Percentiles rank a stretch among this genome's conserved stretches.
phyloP scores from a whole-genome alignment of 2,329 filamentous ascomycete genomes.

The Lecanoromycetidae sp. region DNA sequence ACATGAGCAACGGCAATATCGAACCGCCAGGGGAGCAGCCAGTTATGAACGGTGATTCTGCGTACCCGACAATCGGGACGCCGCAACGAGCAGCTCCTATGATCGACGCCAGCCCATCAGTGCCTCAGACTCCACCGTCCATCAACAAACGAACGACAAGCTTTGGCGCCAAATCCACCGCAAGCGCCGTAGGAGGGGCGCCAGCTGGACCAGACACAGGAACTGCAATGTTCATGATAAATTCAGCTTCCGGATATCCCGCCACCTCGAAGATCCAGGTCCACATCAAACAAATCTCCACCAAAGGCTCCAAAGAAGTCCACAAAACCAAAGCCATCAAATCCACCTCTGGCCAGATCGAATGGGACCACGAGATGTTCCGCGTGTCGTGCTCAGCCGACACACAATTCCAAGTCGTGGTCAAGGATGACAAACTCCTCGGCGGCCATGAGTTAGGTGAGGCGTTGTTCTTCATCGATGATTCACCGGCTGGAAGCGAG shows the following conservation, averaged over 20 bases:
- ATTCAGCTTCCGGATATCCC: slow-evolving; percentile 69
- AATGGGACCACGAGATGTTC: slow-evolving; percentile 58
- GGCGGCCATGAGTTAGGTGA: slow-evolving; percentile 80
- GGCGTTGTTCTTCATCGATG: slow-evolving; percentile 80
- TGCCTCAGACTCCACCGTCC: slow-evolving; percentile 27
- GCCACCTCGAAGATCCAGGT: slow-evolving; percentile 68
- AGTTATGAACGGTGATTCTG: slow-evolving; percentile 15
- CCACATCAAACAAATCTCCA: slow-evolving; percentile 51
- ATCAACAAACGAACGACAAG: slow-evolving; percentile 37
- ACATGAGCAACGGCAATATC: slow-evolving; percentile 35
- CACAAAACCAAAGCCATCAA: slow-evolving; percentile 92
- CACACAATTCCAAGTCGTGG: slow-evolving; percentile 71
- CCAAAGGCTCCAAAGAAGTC: slow-evolving; percentile 62
- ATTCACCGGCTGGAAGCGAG: slow-evolving; percentile 54
- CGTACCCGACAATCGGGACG: slow-evolving; percentile 16
- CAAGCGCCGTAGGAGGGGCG: slow-evolving; percentile 23
- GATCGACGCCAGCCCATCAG: slow-evolving; percentile 21
- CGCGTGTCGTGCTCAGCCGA: slow-evolving; percentile 61
- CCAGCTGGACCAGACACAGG: slow-evolving; percentile 50
- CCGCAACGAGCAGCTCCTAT: slow-evolving; percentile 20
- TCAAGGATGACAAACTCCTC: slow-evolving; percentile 75
- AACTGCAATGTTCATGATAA: slow-evolving; percentile 65
- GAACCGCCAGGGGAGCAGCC: slow-evolving; percentile 30
- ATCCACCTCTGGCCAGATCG: slow-evolving; percentile 50
- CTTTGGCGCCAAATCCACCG: slow-evolving; percentile 24